These are phyloP conservation scores for Suillus decipiens DNA, from an alignment of 768 basidiomycete genomes.

Conservation along the genomic window DNA sequence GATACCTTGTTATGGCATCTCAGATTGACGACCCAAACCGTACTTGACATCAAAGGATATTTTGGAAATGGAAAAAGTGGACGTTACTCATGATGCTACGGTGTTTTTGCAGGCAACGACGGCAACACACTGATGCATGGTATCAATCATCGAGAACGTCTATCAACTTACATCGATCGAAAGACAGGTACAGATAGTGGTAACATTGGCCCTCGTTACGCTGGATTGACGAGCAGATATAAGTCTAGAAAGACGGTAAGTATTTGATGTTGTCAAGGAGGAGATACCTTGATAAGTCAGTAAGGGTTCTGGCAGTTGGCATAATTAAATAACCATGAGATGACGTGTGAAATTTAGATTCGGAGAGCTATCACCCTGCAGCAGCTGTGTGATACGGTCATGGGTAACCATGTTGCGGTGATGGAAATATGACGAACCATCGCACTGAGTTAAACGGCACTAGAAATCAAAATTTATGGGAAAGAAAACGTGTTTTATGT, in stretches of 20 bases:
- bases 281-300: not conserved
- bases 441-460: not conserved
- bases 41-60: not conserved
- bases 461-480: slow-evolving; percentile 4
- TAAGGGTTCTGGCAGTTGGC: not conserved
- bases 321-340: slow-evolving; percentile 1
- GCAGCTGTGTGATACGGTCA: not conserved
- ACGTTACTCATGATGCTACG: not conserved
- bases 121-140: not conserved
- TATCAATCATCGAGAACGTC: not conserved
- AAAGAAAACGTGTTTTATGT: slow-evolving; percentile 29
- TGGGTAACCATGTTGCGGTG: slow-evolving; percentile 11
- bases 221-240: not conserved
- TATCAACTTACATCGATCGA: not conserved
- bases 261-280: not conserved
- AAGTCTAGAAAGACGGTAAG: not conserved
- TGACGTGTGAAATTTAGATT: slow-evolving; percentile 2
- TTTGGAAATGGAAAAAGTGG: not conserved
- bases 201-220: not conserved
- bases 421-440: slow-evolving; percentile 8
- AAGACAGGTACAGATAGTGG: not conserved
- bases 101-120: not conserved
- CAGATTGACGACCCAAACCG: not conserved
- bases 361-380: not conserved
- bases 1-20: not conserved